These are phyloP conservation scores for Vitis amurensis DNA, from an alignment of 164 flowering plant species.

Conservation along the genomic window DNA sequence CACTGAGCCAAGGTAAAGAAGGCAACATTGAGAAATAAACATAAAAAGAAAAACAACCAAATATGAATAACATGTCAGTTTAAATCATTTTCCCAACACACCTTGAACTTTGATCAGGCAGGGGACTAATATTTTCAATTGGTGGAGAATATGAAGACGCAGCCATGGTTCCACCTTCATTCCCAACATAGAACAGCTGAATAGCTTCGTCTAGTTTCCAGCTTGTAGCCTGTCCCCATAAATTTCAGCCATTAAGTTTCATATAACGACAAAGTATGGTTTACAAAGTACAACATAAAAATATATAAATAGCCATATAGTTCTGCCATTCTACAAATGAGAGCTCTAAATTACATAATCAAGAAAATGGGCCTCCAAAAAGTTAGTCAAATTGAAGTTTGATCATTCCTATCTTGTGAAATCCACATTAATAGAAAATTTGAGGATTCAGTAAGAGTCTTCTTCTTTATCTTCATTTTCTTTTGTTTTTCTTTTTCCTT, in stretches of 20 bases:
- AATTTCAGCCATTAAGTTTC: constrained; percentile 3
- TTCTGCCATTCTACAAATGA: too few species aligned
- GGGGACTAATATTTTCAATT: constrained; percentile 25
- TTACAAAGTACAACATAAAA: background rate
- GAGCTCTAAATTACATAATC: too few species aligned
- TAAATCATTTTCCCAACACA: constrained; percentile 19
- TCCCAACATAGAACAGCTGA: constrained; percentile 79
- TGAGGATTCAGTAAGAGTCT: too few species aligned
- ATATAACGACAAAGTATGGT: background rate
- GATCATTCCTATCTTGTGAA: too few species aligned
- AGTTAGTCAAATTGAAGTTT: too few species aligned
- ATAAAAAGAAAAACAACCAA: background rate
- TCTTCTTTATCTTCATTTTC: too few species aligned
- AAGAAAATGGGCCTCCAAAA: too few species aligned
- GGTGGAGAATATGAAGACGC: constrained; percentile 38
- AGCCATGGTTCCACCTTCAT: constrained; percentile 51
- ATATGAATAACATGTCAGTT: background rate
- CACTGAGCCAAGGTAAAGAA: constrained; percentile 28
- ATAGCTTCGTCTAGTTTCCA: constrained; percentile 98
- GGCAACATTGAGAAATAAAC: background rate
- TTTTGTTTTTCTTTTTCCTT: too few species aligned
- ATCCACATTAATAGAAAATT: too few species aligned
- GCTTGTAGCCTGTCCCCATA: constrained; percentile 69
- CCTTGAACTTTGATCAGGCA: constrained; percentile 34
- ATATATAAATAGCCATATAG: too few species aligned